Evolutionary conservation across 179 eudicot genomes (phyloP).

Genomic region (Beta lomatogona): DNA sequence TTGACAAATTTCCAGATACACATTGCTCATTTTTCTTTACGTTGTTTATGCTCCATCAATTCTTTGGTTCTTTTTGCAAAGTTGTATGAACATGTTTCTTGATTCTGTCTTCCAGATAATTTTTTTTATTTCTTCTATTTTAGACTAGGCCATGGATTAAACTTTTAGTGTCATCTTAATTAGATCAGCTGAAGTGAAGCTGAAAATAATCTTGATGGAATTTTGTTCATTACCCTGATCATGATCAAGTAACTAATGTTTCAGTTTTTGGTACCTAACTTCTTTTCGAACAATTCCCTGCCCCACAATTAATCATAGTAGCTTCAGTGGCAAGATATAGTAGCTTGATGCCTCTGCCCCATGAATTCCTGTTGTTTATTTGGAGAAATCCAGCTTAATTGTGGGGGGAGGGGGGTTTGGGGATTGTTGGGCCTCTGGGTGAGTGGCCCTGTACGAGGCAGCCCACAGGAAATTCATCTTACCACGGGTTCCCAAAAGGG

Average conservation of each 20-base stretch:
- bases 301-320: background rate
- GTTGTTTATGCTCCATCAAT: background rate
- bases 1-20: background rate
- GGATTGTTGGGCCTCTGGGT: no score
- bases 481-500: no score
- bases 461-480: no score
- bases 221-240: background rate
- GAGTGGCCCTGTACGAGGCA: no score
- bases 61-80: background rate
- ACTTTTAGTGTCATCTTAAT: background rate
- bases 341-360: background rate
- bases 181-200: background rate
- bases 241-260: background rate
- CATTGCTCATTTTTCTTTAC: background rate
- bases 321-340: no score
- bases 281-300: background rate
- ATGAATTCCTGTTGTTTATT: conserved; percentile 8
- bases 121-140: background rate
- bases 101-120: background rate
- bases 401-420: no score
- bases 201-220: background rate
- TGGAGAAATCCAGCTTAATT: background rate
- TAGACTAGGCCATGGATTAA: background rate
- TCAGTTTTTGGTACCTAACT: background rate
- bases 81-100: background rate